Conservation (phyloP, 169 alveolate genomes). For the Plasmodium sp. region DNA sequence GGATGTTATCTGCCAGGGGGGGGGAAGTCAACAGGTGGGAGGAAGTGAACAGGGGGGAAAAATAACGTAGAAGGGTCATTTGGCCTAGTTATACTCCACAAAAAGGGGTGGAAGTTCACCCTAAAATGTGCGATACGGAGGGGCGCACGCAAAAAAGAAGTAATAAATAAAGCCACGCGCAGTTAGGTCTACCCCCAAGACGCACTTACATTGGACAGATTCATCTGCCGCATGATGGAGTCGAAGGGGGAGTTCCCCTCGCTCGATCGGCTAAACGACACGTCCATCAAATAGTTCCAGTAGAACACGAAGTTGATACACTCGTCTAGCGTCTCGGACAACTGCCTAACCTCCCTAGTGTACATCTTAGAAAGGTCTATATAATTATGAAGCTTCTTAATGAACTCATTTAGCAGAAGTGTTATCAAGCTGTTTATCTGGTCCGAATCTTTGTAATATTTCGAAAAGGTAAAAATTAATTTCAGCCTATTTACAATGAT, state of each 20-base stretch:
- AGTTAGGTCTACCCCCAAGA: not conserved
- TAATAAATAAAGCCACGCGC: not conserved
- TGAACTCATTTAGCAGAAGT: slow-evolving; percentile 54
- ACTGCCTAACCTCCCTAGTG: slow-evolving; percentile 58
- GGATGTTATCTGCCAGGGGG: not conserved
- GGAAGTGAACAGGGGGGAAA: not conserved
- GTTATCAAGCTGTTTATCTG: slow-evolving; percentile 59
- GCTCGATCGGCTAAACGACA: slow-evolving; percentile 9
- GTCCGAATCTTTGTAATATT: slow-evolving; percentile 61
- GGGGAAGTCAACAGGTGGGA: not conserved
- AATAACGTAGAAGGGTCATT: not conserved
- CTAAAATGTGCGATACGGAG: not conserved
- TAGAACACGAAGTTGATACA: slow-evolving; percentile 64
- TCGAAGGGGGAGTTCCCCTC: slow-evolving; percentile 13
- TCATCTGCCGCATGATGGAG: slow-evolving; percentile 9
- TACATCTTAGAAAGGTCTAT: slow-evolving; percentile 65
- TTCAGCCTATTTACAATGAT: slow-evolving; percentile 56
- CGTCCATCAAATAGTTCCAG: slow-evolving; percentile 49
- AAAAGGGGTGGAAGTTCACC: not conserved
- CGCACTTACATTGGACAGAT: slow-evolving; percentile 56
- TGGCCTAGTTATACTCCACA: not conserved
- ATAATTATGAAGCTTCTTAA: slow-evolving; percentile 34
- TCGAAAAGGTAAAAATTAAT: slow-evolving; percentile 55
- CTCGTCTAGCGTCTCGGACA: slow-evolving; percentile 40
- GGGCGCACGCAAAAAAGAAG: not conserved